Evolutionary conservation across 805 yeast genomes (phyloP).

Genomic region (Spathaspora hagerdaliae): DNA sequence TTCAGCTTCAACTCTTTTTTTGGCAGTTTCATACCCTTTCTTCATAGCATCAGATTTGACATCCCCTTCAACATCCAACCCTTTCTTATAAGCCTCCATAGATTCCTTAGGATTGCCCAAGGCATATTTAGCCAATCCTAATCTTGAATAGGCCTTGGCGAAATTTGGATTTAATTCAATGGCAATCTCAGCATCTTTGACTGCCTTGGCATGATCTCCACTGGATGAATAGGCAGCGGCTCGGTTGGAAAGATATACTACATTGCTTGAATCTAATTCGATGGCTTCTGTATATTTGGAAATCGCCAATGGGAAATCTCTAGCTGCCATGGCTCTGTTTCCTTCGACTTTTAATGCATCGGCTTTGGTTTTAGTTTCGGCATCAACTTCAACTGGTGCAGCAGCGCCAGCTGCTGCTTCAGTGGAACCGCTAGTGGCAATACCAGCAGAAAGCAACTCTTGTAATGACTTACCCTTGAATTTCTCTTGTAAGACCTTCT

Average conservation of each 20-base stretch:
- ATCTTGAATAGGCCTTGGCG: slow-evolving; percentile 90
- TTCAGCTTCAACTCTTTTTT: slow-evolving; percentile 78
- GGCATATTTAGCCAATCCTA: slow-evolving; percentile 94
- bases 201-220: slow-evolving; percentile 71
- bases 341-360: slow-evolving; percentile 83
- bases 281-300: slow-evolving; percentile 80
- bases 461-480: slow-evolving; percentile 47
- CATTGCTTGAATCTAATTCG: slow-evolving; percentile 62
- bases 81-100: slow-evolving; percentile 84
- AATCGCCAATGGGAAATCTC: slow-evolving; percentile 68
- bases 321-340: slow-evolving; percentile 80
- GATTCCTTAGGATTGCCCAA: slow-evolving; percentile 89
- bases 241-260: slow-evolving; percentile 86
- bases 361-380: slow-evolving; percentile 67
- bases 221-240: slow-evolving; percentile 93
- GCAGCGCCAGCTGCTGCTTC: slow-evolving; percentile 21
- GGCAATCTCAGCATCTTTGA: slow-evolving; percentile 80
- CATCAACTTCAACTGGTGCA: slow-evolving; percentile 28
- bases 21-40: slow-evolving; percentile 91
- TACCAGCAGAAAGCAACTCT: slow-evolving; percentile 35
- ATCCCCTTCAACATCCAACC: slow-evolving; percentile 83
- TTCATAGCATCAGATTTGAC: slow-evolving; percentile 83
- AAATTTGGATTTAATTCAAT: slow-evolving; percentile 72
- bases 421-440: slow-evolving; percentile 27
- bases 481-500: slow-evolving; percentile 27